These are phyloP conservation scores for Cochlearia excelsa DNA, from an alignment of 345 rosid genomes.

Conservation along the genomic window DNA sequence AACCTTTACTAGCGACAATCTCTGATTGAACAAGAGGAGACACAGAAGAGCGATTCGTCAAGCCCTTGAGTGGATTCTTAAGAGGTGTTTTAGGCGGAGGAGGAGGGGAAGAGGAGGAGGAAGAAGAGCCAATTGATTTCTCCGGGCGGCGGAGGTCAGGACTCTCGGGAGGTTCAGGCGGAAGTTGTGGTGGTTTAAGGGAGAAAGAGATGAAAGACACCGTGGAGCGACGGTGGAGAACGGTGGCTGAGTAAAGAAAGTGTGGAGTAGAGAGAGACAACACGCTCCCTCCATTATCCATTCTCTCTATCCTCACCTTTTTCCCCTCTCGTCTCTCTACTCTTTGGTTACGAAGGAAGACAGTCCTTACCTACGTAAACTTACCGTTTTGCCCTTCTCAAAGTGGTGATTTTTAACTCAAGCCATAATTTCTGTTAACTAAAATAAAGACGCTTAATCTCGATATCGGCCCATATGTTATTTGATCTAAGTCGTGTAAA, in stretches of 20 bases:
- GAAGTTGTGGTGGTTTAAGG: slow-evolving; percentile 40
- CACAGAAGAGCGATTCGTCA: slow-evolving; percentile 28
- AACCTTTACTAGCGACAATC: slow-evolving; percentile 26
- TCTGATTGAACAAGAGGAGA: slow-evolving; percentile 28
- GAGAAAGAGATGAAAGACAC: slow-evolving; percentile 45
- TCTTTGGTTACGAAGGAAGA: no score
- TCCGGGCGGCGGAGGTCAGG: slow-evolving; percentile 62
- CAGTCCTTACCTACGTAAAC: no score
- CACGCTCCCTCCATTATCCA: slow-evolving; percentile 43
- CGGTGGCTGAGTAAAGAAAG: slow-evolving; percentile 33
- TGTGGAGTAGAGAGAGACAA: slow-evolving; percentile 43
- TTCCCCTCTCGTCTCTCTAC: neutral
- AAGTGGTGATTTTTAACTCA: no score
- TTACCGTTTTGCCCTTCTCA: no score
- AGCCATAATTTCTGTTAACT: no score
- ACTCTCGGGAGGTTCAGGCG: slow-evolving; percentile 30
- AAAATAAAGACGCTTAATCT: no score
- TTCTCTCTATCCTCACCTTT: neutral
- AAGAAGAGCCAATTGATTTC: slow-evolving; percentile 37
- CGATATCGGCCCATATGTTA: no score
- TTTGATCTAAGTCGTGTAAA: no score
- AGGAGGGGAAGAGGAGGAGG: slow-evolving; percentile 20
- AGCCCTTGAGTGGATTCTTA: slow-evolving; percentile 61
- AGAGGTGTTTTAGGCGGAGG: slow-evolving; percentile 33
- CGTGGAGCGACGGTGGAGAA: slow-evolving; percentile 34